These are phyloP conservation scores for Kwoniella dendrophila DNA, from an alignment of 768 basidiomycete genomes.

Conservation along the genomic window DNA sequence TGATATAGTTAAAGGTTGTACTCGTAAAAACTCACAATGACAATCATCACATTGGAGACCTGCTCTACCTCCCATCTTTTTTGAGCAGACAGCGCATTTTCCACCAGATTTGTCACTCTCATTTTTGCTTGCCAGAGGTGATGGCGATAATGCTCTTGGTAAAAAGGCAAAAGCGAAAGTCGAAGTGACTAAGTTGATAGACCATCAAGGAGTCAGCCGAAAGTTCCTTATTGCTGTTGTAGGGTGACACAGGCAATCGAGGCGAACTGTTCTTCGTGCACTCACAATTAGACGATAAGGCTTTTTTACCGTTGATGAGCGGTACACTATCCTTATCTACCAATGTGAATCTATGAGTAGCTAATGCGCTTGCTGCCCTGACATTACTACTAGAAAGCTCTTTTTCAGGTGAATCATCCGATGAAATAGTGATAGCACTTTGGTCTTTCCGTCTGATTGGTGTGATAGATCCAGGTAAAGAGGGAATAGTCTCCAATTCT, in stretches of 20 bases:
- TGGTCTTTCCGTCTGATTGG: constrained; percentile 24
- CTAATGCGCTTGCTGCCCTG: constrained; percentile 9
- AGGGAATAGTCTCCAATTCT: constrained; percentile 21
- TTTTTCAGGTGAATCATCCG: not conserved
- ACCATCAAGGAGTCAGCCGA: not conserved
- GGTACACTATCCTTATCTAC: constrained; percentile 38
- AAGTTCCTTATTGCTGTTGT: too few relatives aligned
- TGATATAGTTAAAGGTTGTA: not conserved
- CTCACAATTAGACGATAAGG: constrained; percentile 43
- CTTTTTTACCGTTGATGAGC: constrained; percentile 42
- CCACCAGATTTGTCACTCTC: not conserved
- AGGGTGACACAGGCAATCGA: not conserved
- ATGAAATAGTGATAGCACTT: not conserved
- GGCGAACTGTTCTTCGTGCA: not conserved
- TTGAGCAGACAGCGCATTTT: constrained; percentile 47
- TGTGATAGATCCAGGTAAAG: constrained; percentile 11
- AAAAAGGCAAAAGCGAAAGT: constrained; percentile 48
- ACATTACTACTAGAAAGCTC: not conserved
- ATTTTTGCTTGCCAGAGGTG: not conserved
- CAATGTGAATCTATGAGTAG: constrained; percentile 49
- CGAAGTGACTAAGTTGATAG: constrained; percentile 32
- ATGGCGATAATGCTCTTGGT: constrained; percentile 24
- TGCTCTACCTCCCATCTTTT: constrained; percentile 43
- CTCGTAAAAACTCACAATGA: constrained; percentile 34
- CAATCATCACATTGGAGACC: constrained; percentile 55